Conservation (phyloP, 2,329 filamentous ascomycete genomes). For the Didymella sp. region DNA sequence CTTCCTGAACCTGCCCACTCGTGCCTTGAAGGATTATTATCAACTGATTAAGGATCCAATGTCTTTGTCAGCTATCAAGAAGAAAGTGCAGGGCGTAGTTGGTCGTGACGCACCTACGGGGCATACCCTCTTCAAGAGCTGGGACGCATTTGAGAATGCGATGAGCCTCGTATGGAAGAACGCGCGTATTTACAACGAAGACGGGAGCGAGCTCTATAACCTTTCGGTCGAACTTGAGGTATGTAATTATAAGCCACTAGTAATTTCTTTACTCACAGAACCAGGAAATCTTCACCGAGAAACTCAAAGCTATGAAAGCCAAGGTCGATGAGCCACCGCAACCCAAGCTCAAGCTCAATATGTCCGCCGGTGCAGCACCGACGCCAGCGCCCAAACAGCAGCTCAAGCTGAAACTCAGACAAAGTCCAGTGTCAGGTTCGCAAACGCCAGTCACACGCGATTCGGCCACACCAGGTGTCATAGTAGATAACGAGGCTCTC, state of each 20-base stretch:
- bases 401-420: conserved; percentile 68
- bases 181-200: conserved; percentile 88
- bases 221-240: conserved; percentile 83
- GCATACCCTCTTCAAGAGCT: conserved; percentile 76
- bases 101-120: conserved; percentile 68
- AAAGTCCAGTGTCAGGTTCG: conserved; percentile 51
- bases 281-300: conserved; percentile 71
- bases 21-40: conserved; percentile 84
- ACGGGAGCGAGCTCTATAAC: conserved; percentile 82
- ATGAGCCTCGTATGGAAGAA: conserved; percentile 85
- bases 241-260: conserved; percentile 26
- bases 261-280: conserved; percentile 23
- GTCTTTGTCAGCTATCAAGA: conserved; percentile 78
- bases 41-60: conserved; percentile 81
- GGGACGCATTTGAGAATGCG: conserved; percentile 82
- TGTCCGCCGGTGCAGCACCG: conserved; percentile 54
- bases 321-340: conserved; percentile 74
- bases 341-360: conserved; percentile 82
- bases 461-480: conserved; percentile 57
- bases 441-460: conserved; percentile 51
- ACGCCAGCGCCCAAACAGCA: conserved; percentile 46
- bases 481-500: conserved; percentile 63
- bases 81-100: conserved; percentile 75
- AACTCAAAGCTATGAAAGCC: conserved; percentile 74
- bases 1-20: conserved; percentile 79